Evolutionary conservation across 768 basidiomycete species (phyloP).

Genomic region (Panus rudis): DNA sequence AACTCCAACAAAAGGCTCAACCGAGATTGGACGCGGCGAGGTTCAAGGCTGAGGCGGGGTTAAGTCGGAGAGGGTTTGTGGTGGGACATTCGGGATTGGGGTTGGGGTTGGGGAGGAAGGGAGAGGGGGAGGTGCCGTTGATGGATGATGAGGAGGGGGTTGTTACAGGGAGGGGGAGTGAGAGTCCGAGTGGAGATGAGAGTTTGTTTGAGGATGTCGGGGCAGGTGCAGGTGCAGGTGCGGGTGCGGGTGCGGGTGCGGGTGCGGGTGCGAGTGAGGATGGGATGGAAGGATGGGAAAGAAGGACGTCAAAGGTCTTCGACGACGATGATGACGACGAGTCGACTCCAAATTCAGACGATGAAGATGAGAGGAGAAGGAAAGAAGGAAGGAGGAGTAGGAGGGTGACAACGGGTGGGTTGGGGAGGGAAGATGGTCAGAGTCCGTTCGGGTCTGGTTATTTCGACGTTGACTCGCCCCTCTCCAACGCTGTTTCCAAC

Average conservation of each 20-base stretch:
- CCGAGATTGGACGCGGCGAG: conserved; percentile 55
- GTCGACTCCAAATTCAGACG: no score
- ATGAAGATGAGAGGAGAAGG: no score
- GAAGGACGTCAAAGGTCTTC: background rate
- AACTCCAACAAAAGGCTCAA: conserved; percentile 35
- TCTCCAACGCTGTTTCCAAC: no score
- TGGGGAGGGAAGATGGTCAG: no score
- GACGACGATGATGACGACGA: background rate
- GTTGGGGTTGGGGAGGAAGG: no score
- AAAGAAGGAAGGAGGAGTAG: background rate
- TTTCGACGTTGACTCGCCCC: no score
- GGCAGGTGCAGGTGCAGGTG: conserved; percentile 26
- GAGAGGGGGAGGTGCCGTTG: conserved; percentile 32
- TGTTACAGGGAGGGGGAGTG: conserved; percentile 9
- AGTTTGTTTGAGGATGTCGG: conserved; percentile 10
- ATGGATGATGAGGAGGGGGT: conserved; percentile 31
- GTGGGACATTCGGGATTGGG: conserved; percentile 22
- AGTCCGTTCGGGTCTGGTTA: no score
- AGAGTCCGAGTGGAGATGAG: conserved; percentile 10
- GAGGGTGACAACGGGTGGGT: background rate
- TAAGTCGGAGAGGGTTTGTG: conserved; percentile 55
- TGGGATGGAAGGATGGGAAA: conserved; percentile 5
- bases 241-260: background rate
- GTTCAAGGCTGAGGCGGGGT: conserved; percentile 67
- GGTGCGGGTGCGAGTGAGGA: conserved; percentile 3